Base-by-base conservation (phyloP, 2,329 filamentous ascomycete genomes). In the Lachnellula cervina region DNA sequence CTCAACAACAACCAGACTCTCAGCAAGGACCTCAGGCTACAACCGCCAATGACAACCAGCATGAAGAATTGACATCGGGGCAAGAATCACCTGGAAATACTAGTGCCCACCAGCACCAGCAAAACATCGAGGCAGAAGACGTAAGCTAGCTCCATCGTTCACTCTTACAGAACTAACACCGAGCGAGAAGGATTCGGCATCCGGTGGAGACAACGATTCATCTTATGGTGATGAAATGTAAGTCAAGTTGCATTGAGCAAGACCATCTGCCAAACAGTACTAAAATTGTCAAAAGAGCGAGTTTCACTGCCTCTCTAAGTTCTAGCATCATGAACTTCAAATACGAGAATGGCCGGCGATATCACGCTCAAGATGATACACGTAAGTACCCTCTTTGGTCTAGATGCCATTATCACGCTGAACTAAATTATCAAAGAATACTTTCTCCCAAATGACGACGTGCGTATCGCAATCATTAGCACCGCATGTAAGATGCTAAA, bases 291-390 rank as follows among this genome's bases (percentile, higher is more conserved):
- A 37, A 35, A 17, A 49, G 47, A n/a, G 47, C 14, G 32, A 66
- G 21, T 61, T 49, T 49, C 34, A 54, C 52, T 3, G 56, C 38
- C 42, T 73, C 70, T 34, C 61, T 76, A 43, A 69, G 70, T 2
- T 77, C 75, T 16, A 74, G 74, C 54, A 73, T 77, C 51, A 70
- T 65, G 55, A 61, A 75, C 45, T 77, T 76, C 60, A 67, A 71
- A 45, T 77, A 73, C 61, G 76, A 77, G 53, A 76, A 77, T 48
- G 76, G 76, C 3, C 69, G 76, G 1, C 69, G 76, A 2, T 79
- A 78, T 52, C 76, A 79, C 49, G 69, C 69, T 1, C 72, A 65
- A 59, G 70, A 74, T 34, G 71, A 75, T 28, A 76, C 75, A 6
- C 25, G 56, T 58, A 52, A 48, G 56, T 5, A 28, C 2, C 21